phyloP scores from a whole-genome alignment of 2,329 filamentous ascomycete species.

The Exophiala viscosa region DNA sequence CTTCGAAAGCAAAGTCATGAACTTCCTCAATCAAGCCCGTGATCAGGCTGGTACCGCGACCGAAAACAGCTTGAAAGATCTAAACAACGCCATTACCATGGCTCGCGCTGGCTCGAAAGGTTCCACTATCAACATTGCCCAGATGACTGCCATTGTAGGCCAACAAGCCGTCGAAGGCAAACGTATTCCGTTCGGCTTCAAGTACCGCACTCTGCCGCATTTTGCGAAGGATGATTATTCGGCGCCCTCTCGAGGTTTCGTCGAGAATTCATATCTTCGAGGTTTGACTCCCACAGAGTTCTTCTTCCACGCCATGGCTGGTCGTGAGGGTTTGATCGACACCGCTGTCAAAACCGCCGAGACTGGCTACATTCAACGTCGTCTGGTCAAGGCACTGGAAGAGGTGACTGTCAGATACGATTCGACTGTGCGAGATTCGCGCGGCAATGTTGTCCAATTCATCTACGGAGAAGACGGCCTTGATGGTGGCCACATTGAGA shows the following conservation, averaged over 20 bases:
- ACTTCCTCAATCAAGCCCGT: slow-evolving; percentile 90
- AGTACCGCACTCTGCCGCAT: slow-evolving; percentile 92
- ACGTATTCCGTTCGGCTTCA: slow-evolving; percentile 98
- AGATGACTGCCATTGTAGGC: slow-evolving; percentile 97
- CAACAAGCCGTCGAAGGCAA: slow-evolving; percentile 98
- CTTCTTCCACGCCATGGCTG: slow-evolving; percentile 99
- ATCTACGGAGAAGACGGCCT: slow-evolving; percentile 96
- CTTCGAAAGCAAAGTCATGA: slow-evolving; percentile 95
- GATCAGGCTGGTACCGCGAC: slow-evolving; percentile 92
- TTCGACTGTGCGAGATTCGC: slow-evolving; percentile 91
- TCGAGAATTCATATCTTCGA: slow-evolving; percentile 97
- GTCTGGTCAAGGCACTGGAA: slow-evolving; percentile 95
- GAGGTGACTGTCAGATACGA: slow-evolving; percentile 98
- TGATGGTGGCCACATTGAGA: slow-evolving; percentile 89
- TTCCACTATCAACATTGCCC: slow-evolving; percentile 98
- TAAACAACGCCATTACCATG: slow-evolving; percentile 97
- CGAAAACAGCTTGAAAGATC: slow-evolving; percentile 86
- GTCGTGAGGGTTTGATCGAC: slow-evolving; percentile 99
- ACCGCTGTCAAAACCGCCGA: slow-evolving; percentile 99
- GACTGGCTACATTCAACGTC: slow-evolving; percentile 97
- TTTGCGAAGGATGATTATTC: slow-evolving; percentile 99
- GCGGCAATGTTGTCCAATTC: slow-evolving; percentile 95
- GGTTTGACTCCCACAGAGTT: slow-evolving; percentile 94
- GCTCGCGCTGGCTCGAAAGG: slow-evolving; percentile 96
- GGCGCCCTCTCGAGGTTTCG: slow-evolving; percentile 91